These are phyloP conservation scores for Truncatella angustata DNA, from an alignment of 2,329 filamentous ascomycete species.

Conservation along the genomic window DNA sequence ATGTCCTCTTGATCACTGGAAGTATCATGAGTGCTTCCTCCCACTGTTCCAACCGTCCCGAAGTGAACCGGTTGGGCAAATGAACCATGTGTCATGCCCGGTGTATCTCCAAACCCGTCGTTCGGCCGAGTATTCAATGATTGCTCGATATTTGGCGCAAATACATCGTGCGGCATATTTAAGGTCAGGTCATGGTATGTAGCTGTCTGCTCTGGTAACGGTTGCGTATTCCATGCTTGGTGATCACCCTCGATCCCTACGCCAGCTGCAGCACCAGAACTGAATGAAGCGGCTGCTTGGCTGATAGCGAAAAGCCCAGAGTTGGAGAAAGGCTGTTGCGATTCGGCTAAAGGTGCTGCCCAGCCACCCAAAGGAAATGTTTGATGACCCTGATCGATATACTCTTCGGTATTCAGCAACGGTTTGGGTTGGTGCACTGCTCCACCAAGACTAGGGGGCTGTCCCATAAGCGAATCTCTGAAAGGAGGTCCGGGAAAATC, in stretches of 20 bases:
- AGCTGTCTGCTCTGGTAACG: background rate
- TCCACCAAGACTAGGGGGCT: background rate
- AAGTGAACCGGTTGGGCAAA: background rate
- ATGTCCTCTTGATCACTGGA: background rate
- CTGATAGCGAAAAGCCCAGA: background rate
- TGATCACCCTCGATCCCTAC: background rate
- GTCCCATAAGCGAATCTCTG: background rate
- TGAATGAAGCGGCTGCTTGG: background rate
- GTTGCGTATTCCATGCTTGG: background rate
- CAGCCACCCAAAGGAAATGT: background rate
- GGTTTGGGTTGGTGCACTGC: background rate
- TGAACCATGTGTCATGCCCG: background rate
- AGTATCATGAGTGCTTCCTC: background rate
- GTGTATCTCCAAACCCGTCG: background rate
- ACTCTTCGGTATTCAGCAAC: background rate
- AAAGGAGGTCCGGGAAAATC: constrained; percentile 19
- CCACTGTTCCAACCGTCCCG: background rate
- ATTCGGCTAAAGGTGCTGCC: background rate
- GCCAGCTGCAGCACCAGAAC: background rate
- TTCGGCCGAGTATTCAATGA: background rate
- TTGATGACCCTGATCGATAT: constrained; percentile 10
- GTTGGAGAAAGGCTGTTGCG: background rate
- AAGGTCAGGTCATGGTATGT: constrained; percentile 1
- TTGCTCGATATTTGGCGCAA: constrained; percentile 1
- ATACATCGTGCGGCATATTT: background rate